Evolutionary conservation across 2,329 filamentous ascomycete genomes (phyloP).

Genomic region (Phaeoacremonium minimum): DNA sequence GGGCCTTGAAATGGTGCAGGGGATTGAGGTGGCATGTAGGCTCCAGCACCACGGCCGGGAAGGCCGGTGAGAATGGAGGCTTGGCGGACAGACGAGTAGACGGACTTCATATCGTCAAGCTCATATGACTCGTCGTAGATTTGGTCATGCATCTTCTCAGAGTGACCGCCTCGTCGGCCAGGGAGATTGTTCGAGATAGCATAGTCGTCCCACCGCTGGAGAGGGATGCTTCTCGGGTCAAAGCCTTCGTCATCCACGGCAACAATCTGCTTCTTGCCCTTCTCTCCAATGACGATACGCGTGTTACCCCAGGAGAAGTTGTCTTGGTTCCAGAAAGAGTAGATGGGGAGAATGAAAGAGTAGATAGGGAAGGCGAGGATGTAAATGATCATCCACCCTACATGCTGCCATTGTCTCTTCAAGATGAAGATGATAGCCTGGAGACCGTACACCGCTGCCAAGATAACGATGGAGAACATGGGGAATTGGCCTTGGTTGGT

Average conservation of each 20-base stretch:
- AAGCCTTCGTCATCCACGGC: slow-evolving; percentile 82
- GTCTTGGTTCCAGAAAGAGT: slow-evolving; percentile 99
- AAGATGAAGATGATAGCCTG: slow-evolving; percentile 95
- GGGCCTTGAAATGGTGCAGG: slow-evolving; percentile 65
- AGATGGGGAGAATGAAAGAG: slow-evolving; percentile 84
- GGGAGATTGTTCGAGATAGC: slow-evolving; percentile 82
- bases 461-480: slow-evolving; percentile 79
- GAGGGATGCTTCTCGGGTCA: slow-evolving; percentile 86
- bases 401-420: slow-evolving; percentile 96
- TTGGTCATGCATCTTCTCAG: slow-evolving; percentile 59
- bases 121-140: slow-evolving; percentile 79
- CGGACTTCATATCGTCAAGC: slow-evolving; percentile 96
- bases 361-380: slow-evolving; percentile 93
- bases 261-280: slow-evolving; percentile 85
- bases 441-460: slow-evolving; percentile 89
- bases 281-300: slow-evolving; percentile 92
- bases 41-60: slow-evolving; percentile 58
- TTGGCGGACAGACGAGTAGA: slow-evolving; percentile 87
- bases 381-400: slow-evolving; percentile 99
- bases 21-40: slow-evolving; percentile 80
- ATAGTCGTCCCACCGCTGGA: slow-evolving; percentile 98
- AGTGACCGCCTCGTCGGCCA: slow-evolving; percentile 72
- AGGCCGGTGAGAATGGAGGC: slow-evolving; percentile 87
- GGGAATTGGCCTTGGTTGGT: slow-evolving; percentile 72
- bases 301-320: slow-evolving; percentile 99